Evolutionary conservation across 495 filamentous ascomycete species (phyloP).

Genomic region (Neurospora hispaniola): DNA sequence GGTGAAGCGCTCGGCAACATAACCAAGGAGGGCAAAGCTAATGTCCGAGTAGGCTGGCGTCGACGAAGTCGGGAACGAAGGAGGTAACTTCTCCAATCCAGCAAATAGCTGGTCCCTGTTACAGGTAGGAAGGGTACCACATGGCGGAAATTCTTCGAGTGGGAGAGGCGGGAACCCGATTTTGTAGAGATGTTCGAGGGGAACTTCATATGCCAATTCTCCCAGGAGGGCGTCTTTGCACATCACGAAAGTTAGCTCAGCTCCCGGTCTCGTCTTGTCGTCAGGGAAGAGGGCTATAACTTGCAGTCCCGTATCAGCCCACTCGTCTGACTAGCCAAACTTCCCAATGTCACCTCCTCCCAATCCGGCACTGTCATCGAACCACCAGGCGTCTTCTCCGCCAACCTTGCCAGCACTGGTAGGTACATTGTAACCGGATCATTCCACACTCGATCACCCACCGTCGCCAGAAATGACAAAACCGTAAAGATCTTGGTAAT

Average conservation of each 20-base stretch:
- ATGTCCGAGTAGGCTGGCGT: constrained; percentile 33
- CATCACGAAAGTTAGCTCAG: too few species aligned
- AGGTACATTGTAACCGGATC: constrained; percentile 39
- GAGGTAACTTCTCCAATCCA: constrained; percentile 24
- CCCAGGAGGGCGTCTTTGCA: constrained; percentile 28
- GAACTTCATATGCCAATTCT: constrained; percentile 30
- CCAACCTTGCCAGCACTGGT: constrained; percentile 38
- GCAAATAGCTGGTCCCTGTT: constrained; percentile 30
- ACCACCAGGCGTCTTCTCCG: constrained; percentile 23
- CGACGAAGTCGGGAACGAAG: constrained; percentile 24
- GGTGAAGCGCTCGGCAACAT: constrained; percentile 29
- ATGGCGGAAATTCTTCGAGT: constrained; percentile 33
- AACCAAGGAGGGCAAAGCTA: constrained; percentile 27
- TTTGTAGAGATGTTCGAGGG: constrained; percentile 7
- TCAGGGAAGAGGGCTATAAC: too few species aligned
- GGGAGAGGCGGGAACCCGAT: constrained; percentile 30
- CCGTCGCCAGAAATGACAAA: constrained; percentile 30
- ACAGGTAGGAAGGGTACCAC: constrained; percentile 28
- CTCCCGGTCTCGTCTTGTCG: too few species aligned
- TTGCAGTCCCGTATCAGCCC: constrained; percentile 37
- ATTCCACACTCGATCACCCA: constrained; percentile 27
- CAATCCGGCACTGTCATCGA: constrained; percentile 34
- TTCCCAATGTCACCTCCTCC: constrained; percentile 45
- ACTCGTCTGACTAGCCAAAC: constrained; percentile 42
- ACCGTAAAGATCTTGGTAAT: constrained; percentile 41